Evolutionary conservation across 2,329 filamentous ascomycete genomes (phyloP).

Genomic region (Aspergillus terreus): DNA sequence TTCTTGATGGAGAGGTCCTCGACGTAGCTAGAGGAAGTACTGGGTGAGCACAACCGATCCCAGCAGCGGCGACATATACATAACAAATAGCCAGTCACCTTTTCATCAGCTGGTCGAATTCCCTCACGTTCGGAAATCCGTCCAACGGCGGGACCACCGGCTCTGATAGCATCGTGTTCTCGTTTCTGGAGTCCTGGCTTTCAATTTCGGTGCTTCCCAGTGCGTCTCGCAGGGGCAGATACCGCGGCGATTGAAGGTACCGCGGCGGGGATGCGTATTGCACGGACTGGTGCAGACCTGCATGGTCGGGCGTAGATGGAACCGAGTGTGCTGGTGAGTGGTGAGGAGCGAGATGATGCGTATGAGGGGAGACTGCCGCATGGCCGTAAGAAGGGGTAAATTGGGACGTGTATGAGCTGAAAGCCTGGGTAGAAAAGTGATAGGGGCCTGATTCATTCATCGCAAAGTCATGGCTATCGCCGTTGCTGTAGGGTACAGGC

Average conservation of each 20-base stretch:
- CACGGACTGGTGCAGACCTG: slow-evolving; percentile 27
- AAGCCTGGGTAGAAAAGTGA: slow-evolving; percentile 31
- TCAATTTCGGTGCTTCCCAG: slow-evolving; percentile 38
- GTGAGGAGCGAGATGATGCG: slow-evolving; percentile 28
- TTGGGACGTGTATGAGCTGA: slow-evolving; percentile 35
- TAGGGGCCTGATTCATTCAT: slow-evolving; percentile 28
- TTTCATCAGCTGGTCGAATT: slow-evolving; percentile 45
- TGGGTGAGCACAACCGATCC: not conserved
- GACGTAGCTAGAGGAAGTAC: slow-evolving; percentile 39
- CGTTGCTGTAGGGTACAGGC: slow-evolving; percentile 29
- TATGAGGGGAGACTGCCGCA: slow-evolving; percentile 25
- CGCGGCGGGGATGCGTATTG: slow-evolving; percentile 31
- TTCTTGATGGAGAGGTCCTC: slow-evolving; percentile 49
- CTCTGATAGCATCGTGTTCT: slow-evolving; percentile 42
- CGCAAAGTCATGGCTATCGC: slow-evolving; percentile 28
- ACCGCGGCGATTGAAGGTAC: slow-evolving; percentile 31
- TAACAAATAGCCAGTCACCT: slow-evolving; percentile 26
- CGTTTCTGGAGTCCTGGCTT: slow-evolving; percentile 43
- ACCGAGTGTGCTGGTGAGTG: slow-evolving; percentile 30
- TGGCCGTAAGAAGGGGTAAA: slow-evolving; percentile 35
- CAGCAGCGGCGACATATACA: not conserved
- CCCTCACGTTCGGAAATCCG: slow-evolving; percentile 44
- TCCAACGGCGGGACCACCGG: slow-evolving; percentile 40
- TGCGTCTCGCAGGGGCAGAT: slow-evolving; percentile 33
- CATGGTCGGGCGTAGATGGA: slow-evolving; percentile 31